A percentile compares a stretch with the other conserved stretches of the same genome.
phyloP scores from a whole-genome alignment of 2,329 filamentous ascomycete genomes.

The Fusarium metavorans region DNA sequence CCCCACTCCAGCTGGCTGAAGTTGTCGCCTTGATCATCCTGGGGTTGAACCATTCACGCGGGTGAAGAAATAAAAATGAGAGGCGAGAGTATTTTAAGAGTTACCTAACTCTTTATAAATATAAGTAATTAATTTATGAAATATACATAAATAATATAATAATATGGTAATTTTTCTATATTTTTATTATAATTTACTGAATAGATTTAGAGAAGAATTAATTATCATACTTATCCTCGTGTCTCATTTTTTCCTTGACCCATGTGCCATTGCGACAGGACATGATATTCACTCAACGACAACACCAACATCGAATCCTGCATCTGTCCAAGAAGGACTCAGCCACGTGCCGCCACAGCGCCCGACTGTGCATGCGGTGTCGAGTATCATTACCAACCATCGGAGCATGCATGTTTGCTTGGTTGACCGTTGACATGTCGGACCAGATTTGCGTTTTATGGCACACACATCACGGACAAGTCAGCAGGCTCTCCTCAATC shows the following conservation, averaged over 20 bases:
- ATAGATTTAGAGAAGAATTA: too few species aligned
- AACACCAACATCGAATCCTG: neutral
- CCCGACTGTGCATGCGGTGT: neutral
- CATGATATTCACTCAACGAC: neutral
- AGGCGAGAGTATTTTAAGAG: too few species aligned
- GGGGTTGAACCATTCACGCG: neutral
- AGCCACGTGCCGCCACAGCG: neutral
- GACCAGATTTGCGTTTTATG: slow-evolving; percentile 1
- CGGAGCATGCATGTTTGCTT: neutral
- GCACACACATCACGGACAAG: neutral
- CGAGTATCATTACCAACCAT: neutral
- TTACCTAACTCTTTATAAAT: too few species aligned
- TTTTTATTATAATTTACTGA: too few species aligned
- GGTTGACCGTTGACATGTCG: neutral
- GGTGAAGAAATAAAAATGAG: too few species aligned
- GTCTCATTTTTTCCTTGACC: too few species aligned
- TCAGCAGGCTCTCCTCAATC: neutral
- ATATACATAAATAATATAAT: too few species aligned
- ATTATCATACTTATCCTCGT: too few species aligned
- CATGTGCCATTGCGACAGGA: neutral
- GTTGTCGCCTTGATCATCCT: neutral
- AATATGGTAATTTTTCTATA: too few species aligned
- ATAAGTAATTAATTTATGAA: too few species aligned
- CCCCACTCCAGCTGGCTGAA: slow-evolving; percentile 21
- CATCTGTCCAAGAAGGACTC: neutral